These are phyloP conservation scores for Phascolomyces articulosus DNA, from an alignment of 371 early-diverging fungal species.

Conservation along the genomic window DNA sequence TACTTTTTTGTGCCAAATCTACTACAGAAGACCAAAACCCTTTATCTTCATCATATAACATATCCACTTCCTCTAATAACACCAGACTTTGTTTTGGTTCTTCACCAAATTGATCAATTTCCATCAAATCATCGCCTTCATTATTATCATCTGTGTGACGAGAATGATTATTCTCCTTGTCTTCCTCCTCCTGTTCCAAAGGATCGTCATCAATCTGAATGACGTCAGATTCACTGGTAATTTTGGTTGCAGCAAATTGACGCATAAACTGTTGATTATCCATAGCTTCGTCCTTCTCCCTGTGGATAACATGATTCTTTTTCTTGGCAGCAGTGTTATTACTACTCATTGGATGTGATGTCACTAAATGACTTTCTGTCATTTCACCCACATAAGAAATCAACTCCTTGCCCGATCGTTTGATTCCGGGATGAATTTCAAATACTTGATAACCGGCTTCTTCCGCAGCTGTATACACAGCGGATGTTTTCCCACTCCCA, in stretches of 20 bases:
- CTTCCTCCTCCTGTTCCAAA: neutral
- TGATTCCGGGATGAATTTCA: constrained; percentile 73
- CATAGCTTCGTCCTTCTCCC: neutral
- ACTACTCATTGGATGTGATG: constrained; percentile 18
- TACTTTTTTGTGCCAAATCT: constrained; percentile 68
- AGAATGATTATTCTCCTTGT: neutral
- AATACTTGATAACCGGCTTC: constrained; percentile 75
- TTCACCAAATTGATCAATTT: neutral
- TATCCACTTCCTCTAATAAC: constrained; percentile 80
- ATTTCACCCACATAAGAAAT: constrained; percentile 69
- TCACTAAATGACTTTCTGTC: constrained; percentile 70
- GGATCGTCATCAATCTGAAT: neutral
- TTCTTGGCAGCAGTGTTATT: constrained; percentile 3
- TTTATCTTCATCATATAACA: constrained; percentile 81
- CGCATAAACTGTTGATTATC: neutral
- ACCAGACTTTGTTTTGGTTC: constrained; percentile 60
- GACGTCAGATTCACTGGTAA: neutral
- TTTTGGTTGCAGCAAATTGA: neutral
- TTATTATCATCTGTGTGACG: neutral
- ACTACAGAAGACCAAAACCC: constrained; percentile 78
- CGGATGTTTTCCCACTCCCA: constrained; percentile 80
- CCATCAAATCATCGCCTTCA: no score
- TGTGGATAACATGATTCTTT: neutral
- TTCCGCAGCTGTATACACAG: constrained; percentile 75
- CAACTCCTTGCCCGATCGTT: constrained; percentile 75